Evolutionary conservation across 108 stramenopile genomes (phyloP), one percentile per base, ranked within the genome.

Genomic region (Cyclotella sp.): DNA sequence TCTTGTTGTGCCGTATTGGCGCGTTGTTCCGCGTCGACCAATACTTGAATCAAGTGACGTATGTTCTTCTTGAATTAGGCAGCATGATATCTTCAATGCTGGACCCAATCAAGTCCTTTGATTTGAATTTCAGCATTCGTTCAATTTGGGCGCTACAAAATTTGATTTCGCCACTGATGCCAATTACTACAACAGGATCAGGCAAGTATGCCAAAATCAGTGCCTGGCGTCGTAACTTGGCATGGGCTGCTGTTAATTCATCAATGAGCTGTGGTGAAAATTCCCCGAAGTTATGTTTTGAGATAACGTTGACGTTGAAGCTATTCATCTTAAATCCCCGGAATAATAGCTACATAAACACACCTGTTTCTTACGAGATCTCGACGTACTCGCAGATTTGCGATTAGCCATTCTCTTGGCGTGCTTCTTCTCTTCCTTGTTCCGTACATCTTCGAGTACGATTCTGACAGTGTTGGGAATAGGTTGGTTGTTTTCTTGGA

Each of bases 331-430:
- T n/a, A n/a, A n/a, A n/a, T n/a, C n/a, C n/a, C n/a, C n/a, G n/a
- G n/a, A 6, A 2, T 34, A 6, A 2, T 34, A 34, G 34, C 34
- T 5, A 34, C 2, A 91, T 90, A 78, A 94, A 16, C 94, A 88
- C 27, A 92, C 73, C n/a, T 90, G 89, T 80, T 95, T 97, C 75
- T 95, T 97, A 11, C 96, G 84, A 14, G 93, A 92, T 44, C 96
- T 80, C 26, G 94, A 95, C 8, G 95, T 91, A 72, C 84, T 85
- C 7, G 96, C 96, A n/a, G 92, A 93, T 66, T 86, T 94, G 59
- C 96, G 76, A 54, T 97, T 97, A n/a, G 96, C 93, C 3, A 92
- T 81, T n/a, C 96, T 85, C 73, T 97, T 97, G 34, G 88, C 91
- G 44, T 70, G 80, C 49, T 85, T 85, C 84, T 91, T 93, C 77